Base-by-base conservation (phyloP, 495 filamentous ascomycete genomes). In the Talaromyces adpressus region DNA sequence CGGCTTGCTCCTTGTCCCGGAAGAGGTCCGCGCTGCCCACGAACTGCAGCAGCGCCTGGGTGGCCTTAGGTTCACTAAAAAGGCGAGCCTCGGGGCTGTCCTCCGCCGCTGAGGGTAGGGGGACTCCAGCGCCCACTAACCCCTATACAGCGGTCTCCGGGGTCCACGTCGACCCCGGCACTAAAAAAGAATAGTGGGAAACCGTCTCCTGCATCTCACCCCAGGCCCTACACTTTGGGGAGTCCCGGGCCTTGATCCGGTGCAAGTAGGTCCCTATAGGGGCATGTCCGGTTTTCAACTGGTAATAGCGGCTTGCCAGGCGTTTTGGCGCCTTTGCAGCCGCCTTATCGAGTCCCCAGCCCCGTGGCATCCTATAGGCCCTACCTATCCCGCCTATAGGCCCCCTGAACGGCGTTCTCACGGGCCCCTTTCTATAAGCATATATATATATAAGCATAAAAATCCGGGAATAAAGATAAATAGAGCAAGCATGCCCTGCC, bases 201-300 rank as follows among this genome's bases (percentile, higher is more conserved):
- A 45, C 57, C n/a, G 32, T 60, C 32, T 62, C 59, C 5, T 8
- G 14, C 3, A 51, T 41, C 4, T 8, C 59, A 1, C 36, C 22
- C 22, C 59, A 62, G 22, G 39, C 39, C 8, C 6, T 25, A 34
- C 59, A 62, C 23, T 18, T 22, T 16, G 32, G 23, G 16, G 32
- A 45, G 30, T 62, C 59, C 22, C 39, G 36, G 22, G 11, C 9
- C 39, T 32, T 3, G 7, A 45, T 51, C 7, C 11, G 32, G 58
- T 62, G 32, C 59, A 62, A 12, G 41, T 52, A 52, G 1, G 58
- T 2, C 5, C 59, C 59, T 45, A 62, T 49, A 9, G 59, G 39
- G 3, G 39, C 59, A 30, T 62, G 59, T 11, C 59, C 59, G 3
- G 22, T 52, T 12, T 62, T 62, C 39, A 62, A 30, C 41, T 62